Base-by-base conservation (phyloP, 164 flowering plant species). In the Umbilicus rupestris region DNA sequence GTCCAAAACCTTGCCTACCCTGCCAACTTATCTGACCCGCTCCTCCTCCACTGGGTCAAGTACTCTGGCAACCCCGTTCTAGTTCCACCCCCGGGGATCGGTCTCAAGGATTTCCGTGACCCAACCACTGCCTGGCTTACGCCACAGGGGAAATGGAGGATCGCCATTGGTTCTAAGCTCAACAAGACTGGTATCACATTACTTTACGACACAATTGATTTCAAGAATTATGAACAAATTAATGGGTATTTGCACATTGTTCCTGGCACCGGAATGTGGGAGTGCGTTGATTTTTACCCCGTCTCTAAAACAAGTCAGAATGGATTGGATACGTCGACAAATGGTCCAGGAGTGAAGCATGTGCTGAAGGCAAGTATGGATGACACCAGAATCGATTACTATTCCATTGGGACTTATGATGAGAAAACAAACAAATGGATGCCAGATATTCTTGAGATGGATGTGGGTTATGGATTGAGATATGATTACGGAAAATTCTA, bases 251-350 rank as follows among this genome's bases (percentile, higher is more conserved):
- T 90, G n/a, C 91, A 90, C 67, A 79, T 73, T 3, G 95, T 90
- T 8, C 78, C 81, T 2, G 81, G 75, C 9, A 88, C 96, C 0
- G 98, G 98, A 14, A 87, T 85, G 95, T 92, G 98, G 98, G 98
- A 92, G 77, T 92, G 98, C 46, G 82, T 92, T n/a, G 98, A 92
- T 73, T 85, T 92, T 35, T 92, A 73, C 69, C 98, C 98, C 0
- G 86, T 92, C 0, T 80, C 96, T 2, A 66, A 35, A 46, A 72
- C 39, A 0, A 72, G 46, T 10, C 62, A 30, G 9, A 70, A 67
- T 8, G 98, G 98, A 2, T 69, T 88, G 45, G 93, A 92, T 66
- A 84, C 91, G 0, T 87, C 95, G 4, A 74, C 16, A 8, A 72
- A 76, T 35, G 95, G 92, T 5, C 79, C 82, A 0, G 85, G 70